Evolutionary conservation across 2,329 filamentous ascomycete species (phyloP).

Genomic region (Periconia sp.): DNA sequence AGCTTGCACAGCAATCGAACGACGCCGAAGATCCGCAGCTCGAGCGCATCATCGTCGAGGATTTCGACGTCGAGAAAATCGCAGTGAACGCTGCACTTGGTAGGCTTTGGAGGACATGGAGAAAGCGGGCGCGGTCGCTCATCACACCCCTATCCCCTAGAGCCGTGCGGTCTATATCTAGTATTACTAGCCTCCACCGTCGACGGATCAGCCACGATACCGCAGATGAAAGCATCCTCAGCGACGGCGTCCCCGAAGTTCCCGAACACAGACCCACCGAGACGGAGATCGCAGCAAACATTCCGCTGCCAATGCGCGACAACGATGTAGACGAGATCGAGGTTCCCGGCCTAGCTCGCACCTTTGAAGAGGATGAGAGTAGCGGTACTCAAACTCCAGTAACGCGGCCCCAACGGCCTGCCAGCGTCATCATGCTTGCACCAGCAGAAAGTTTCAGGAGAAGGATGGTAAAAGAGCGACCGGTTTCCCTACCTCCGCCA

Average conservation of each 20-base stretch:
- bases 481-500: slow-evolving; percentile 39
- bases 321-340: slow-evolving; percentile 82
- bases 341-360: slow-evolving; percentile 71
- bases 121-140: slow-evolving; percentile 72
- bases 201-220: slow-evolving; percentile 38
- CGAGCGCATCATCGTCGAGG: slow-evolving; percentile 81
- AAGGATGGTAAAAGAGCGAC: slow-evolving; percentile 27
- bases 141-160: slow-evolving; percentile 32
- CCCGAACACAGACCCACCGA: slow-evolving; percentile 53
- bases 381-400: slow-evolving; percentile 33
- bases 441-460: slow-evolving; percentile 24
- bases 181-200: slow-evolving; percentile 37
- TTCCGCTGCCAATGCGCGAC: slow-evolving; percentile 72
- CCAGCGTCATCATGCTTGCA: slow-evolving; percentile 38
- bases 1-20: slow-evolving; percentile 31
- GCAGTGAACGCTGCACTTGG: slow-evolving; percentile 89
- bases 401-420: slow-evolving; percentile 28
- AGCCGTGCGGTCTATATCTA: slow-evolving; percentile 32
- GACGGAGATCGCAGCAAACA: slow-evolving; percentile 59
- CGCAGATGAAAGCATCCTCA: slow-evolving; percentile 26
- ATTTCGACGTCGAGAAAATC: slow-evolving; percentile 90
- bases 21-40: slow-evolving; percentile 63
- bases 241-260: slow-evolving; percentile 28
- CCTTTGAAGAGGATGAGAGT: slow-evolving; percentile 61
- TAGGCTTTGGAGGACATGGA: slow-evolving; percentile 92